phyloP scores from a whole-genome alignment of 2,329 filamentous ascomycete species.

The Pyrenophora seminiperda region DNA sequence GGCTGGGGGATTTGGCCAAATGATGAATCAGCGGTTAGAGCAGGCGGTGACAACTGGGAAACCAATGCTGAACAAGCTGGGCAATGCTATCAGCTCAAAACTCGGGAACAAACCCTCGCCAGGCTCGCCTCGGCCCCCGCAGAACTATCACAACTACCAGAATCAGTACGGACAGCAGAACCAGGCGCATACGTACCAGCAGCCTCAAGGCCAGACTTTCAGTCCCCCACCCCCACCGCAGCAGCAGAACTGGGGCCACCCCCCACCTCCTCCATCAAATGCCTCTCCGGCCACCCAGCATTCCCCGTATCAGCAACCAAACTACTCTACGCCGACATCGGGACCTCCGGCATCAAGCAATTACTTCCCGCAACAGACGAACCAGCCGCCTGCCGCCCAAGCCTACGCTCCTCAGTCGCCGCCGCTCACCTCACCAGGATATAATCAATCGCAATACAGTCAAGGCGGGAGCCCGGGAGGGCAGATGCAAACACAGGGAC shows the following conservation, averaged over 20 bases:
- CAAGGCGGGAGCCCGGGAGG: slow-evolving; percentile 16
- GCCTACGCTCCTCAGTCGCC: slow-evolving; percentile 23
- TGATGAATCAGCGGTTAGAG: slow-evolving; percentile 37
- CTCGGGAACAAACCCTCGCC: slow-evolving; percentile 34
- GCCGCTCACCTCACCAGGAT: slow-evolving; percentile 14
- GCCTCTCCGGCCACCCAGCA: slow-evolving; percentile 31
- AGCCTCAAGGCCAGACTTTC: slow-evolving; percentile 18
- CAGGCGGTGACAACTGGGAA: slow-evolving; percentile 43
- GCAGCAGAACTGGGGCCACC: slow-evolving; percentile 24
- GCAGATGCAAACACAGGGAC: slow-evolving; percentile 17
- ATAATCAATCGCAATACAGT: slow-evolving; percentile 17
- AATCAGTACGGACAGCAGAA: slow-evolving; percentile 31
- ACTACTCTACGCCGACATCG: slow-evolving; percentile 29
- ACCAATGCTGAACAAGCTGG: slow-evolving; percentile 44
- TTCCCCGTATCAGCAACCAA: slow-evolving; percentile 33
- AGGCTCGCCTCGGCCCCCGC: slow-evolving; percentile 35
- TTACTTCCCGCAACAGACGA: slow-evolving; percentile 34
- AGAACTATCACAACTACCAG: slow-evolving; percentile 43
- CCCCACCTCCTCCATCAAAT: slow-evolving; percentile 21
- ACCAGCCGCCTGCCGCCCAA: slow-evolving; percentile 10
- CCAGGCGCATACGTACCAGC: slow-evolving; percentile 25
- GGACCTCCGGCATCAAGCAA: slow-evolving; percentile 30
- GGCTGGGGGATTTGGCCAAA: slow-evolving; percentile 34
- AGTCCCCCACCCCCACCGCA: slow-evolving; percentile 23
- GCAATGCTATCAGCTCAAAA: slow-evolving; percentile 45